Evolutionary conservation across 192 early-diverging fungal species (phyloP), one percentile per base, ranked within the genome.

Genomic region (Neocallimastix lanati): DNA sequence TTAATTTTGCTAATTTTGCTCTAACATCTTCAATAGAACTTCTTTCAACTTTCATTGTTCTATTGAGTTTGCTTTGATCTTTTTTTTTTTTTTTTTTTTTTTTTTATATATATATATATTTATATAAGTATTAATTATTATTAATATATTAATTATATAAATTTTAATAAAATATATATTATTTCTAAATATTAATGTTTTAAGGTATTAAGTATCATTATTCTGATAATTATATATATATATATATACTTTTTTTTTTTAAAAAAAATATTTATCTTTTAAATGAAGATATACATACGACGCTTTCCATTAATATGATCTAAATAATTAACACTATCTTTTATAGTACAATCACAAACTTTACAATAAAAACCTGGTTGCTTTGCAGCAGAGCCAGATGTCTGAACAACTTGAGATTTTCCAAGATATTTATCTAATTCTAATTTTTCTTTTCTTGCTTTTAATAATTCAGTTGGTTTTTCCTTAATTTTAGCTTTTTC

Each of bases 361-460:
- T 93, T 90, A 84, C 97, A 98, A 80, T 94, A 95, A 83, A 94
- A 98, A 27, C 97, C 97, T 9, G 96, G 93, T 82, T 94, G 93
- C 77, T 88, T 88, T 7, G 83, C 81, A 0, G 88, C 83, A 12
- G 33, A 29, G 6, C 40, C 40, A 18, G 36, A 6, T 12, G 86
- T 84, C 78, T 92, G 88, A 4, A 97, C 93, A 25, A 97, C 89
- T 80, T 93, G 90, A 2, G 91, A 92, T 81, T 94, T 96, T 81
- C 93, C 93, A 13, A 97, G 84, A 80, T 92, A 92, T 13, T 86
- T 84, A 38, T 91, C 90, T 2, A 97, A 84, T 76, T 94, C 88
- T 13, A 97, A 80, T 40, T 88, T 83, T 67, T 89, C 88, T 33
- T 83, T 89, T 80, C 88, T 89, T 28, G 84, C 86, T 79, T 88